phyloP scores from a whole-genome alignment of 345 rosid species.

The Euclidium syriacum region DNA sequence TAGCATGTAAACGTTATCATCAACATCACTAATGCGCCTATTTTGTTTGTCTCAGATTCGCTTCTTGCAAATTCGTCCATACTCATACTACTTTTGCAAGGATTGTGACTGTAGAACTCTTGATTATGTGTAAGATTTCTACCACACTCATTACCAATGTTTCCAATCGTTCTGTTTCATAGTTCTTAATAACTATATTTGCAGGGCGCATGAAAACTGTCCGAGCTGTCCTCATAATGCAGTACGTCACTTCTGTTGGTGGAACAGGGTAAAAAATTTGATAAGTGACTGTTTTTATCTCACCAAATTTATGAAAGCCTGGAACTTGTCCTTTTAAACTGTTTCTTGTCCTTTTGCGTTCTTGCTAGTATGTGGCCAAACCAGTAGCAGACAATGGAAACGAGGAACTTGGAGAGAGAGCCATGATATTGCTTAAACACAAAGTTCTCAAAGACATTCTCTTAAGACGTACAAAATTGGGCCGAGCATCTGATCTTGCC shows the following conservation, averaged over 20 bases:
- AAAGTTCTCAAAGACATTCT: slow-evolving; percentile 65
- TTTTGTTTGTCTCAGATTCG: slow-evolving; percentile 63
- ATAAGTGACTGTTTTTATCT: background rate
- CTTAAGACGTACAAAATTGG: slow-evolving; percentile 86
- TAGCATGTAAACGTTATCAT: slow-evolving; percentile 8
- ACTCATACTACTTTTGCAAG: slow-evolving; percentile 91
- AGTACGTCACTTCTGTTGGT: slow-evolving; percentile 98
- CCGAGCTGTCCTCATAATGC: slow-evolving; percentile 69
- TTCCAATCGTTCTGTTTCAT: background rate
- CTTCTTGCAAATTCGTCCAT: slow-evolving; percentile 76
- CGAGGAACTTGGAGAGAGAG: slow-evolving; percentile 47
- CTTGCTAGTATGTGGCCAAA: slow-evolving; percentile 61
- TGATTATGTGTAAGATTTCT: slow-evolving; percentile 62
- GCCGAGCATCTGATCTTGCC: slow-evolving; percentile 98
- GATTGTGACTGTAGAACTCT: slow-evolving; percentile 90
- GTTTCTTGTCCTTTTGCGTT: slow-evolving; percentile 8
- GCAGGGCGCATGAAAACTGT: slow-evolving; percentile 55
- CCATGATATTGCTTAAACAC: slow-evolving; percentile 86
- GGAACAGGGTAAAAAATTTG: slow-evolving; percentile 82
- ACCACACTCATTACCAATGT: slow-evolving; percentile 2
- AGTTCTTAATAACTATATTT: too few species aligned
- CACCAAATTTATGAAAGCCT: background rate
- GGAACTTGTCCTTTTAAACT: background rate
- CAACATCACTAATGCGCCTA: slow-evolving; percentile 9
- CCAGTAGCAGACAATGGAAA: slow-evolving; percentile 63